Percentiles rank a stretch among this genome's conserved stretches.
These are phyloP conservation scores for Chlorociboria aeruginascens DNA, from an alignment of 495 filamentous ascomycete genomes.

Conservation along the genomic window DNA sequence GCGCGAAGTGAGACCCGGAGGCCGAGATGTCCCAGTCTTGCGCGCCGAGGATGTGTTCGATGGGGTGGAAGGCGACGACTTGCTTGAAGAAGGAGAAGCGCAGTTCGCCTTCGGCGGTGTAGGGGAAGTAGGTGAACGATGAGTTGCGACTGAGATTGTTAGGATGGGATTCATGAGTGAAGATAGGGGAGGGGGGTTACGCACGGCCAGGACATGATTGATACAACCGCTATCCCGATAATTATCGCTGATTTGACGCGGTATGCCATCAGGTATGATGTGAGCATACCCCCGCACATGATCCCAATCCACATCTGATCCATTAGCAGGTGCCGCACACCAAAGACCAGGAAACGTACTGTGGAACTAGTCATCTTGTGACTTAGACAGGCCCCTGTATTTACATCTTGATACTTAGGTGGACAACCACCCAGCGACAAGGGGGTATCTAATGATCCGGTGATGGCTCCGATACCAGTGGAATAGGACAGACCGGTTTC, in stretches of 20 bases:
- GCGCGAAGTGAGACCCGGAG: slow-evolving; percentile 48
- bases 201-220: slow-evolving; percentile 69
- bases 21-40: slow-evolving; percentile 55
- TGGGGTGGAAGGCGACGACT: slow-evolving; percentile 67
- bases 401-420: slow-evolving; percentile 23
- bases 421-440: slow-evolving; percentile 59
- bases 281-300: slow-evolving; percentile 65
- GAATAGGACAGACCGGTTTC: slow-evolving; percentile 64
- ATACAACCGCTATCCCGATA: slow-evolving; percentile 70
- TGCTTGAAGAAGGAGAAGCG: slow-evolving; percentile 70
- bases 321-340: slow-evolving; percentile 3
- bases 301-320: slow-evolving; percentile 63
- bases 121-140: slow-evolving; percentile 65
- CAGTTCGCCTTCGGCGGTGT: slow-evolving; percentile 48
- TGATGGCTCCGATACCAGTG: slow-evolving; percentile 57
- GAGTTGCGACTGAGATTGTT: slow-evolving; percentile 40
- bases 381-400: slow-evolving; percentile 25
- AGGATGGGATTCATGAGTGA: not conserved
- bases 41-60: slow-evolving; percentile 48
- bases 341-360: slow-evolving; percentile 18
- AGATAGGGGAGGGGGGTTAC: slow-evolving; percentile 8
- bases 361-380: slow-evolving; percentile 59
- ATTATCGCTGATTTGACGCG: slow-evolving; percentile 68
- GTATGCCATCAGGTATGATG: slow-evolving; percentile 68
- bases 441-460: slow-evolving; percentile 45